Conservation (phyloP, 2,329 filamentous ascomycete genomes). For the Magnaporthales sp. region DNA sequence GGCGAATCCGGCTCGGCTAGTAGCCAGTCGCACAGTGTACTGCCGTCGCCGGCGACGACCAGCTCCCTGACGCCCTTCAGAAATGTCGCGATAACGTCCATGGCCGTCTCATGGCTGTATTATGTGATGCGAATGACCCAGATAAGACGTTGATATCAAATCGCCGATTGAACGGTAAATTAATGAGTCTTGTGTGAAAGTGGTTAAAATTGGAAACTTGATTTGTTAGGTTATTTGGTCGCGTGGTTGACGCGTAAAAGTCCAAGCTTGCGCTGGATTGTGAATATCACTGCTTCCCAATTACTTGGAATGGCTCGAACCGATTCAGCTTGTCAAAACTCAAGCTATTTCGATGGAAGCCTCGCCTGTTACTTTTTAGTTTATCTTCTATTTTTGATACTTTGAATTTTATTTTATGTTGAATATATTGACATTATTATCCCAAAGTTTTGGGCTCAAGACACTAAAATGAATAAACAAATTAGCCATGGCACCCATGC, state of each 20-base stretch:
- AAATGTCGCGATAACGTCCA: conserved; percentile 32
- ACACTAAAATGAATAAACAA: too few relatives aligned
- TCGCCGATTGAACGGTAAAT: not conserved
- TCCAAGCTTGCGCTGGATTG: not conserved
- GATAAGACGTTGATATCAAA: not conserved
- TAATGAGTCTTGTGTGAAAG: not conserved
- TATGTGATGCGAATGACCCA: not conserved
- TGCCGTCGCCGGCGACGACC: conserved; percentile 45
- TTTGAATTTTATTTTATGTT: not conserved
- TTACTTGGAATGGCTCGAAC: not conserved
- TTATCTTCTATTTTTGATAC: not conserved
- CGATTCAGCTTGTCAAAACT: not conserved
- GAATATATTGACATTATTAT: too few relatives aligned
- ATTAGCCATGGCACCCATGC: too few relatives aligned
- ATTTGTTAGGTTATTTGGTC: not conserved
- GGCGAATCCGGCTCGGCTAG: conserved; percentile 65
- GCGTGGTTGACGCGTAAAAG: not conserved
- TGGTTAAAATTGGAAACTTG: not conserved
- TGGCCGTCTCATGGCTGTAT: not conserved
- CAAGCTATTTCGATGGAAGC: not conserved
- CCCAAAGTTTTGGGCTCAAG: too few relatives aligned
- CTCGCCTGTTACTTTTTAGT: not conserved
- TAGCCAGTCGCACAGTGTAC: conserved; percentile 59
- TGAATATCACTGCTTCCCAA: not conserved
- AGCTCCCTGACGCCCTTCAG: conserved; percentile 54